Evolutionary conservation across 83 land plant genomes (phyloP).

Genomic region (Picea engelmannii): DNA sequence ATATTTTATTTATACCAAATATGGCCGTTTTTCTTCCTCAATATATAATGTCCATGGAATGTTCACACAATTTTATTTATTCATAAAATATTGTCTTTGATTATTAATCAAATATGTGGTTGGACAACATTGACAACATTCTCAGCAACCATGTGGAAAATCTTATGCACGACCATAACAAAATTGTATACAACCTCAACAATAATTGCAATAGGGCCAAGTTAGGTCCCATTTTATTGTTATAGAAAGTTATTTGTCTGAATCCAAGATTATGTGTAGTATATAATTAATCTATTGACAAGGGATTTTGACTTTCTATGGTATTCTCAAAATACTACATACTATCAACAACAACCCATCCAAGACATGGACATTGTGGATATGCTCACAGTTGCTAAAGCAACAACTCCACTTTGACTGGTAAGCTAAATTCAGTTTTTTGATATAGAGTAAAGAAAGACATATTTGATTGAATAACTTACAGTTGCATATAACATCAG

Average conservation of each 20-base stretch:
- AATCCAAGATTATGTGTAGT: background rate
- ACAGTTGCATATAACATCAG: no score
- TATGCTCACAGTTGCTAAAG: no score
- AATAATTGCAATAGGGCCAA: background rate
- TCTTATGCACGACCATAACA: slow-evolving; percentile 1
- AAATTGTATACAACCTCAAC: background rate
- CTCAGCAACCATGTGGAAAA: background rate
- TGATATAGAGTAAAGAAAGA: no score
- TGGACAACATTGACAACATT: background rate
- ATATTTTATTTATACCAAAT: no score
- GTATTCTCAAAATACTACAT: background rate
- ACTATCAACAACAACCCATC: slow-evolving; percentile 3
- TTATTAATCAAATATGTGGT: no score
- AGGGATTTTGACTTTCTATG: background rate
- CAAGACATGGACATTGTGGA: background rate
- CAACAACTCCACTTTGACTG: no score
- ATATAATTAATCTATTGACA: background rate
- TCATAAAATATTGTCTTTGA: no score
- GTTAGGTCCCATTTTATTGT: background rate
- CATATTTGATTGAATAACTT: no score
- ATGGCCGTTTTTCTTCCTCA: no score
- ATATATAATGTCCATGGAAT: no score
- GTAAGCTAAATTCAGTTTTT: no score
- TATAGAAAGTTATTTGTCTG: background rate
- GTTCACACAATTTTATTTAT: no score